Evolutionary conservation across 2,329 filamentous ascomycete species (phyloP), one percentile per base, ranked within the genome.

Genomic region (Amylocarpus encephaloides): DNA sequence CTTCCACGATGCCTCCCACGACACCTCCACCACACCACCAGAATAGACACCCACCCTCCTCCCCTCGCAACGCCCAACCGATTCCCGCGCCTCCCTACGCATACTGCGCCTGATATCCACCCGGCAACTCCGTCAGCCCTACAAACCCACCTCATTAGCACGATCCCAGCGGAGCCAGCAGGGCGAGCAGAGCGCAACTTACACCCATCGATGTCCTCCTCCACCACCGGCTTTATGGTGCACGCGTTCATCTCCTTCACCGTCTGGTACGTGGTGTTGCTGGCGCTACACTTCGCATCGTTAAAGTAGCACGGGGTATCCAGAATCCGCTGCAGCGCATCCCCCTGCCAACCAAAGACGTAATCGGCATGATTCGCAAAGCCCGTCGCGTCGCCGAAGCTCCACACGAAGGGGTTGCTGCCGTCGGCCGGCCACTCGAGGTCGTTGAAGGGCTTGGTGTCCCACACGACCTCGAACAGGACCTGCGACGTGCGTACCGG

Each of bases 331-430:
- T 77, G 74, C 38, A 77, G 68, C 7, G 69, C 65, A 60, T 75
- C 66, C 50, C 67, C 71, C 61, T 75, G 70, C 73, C 73, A 75
- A 51, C 73, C 73, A 60, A 76, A 76, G 52, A 76, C 62, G 60
- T 77, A 77, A 63, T 77, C 74, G 18, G 72, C 73, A 62, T 76
- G 73, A 15, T 72, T 73, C 5, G 72, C 73, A 26, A 71, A 67
- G 30, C 73, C 74, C 22, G 69, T 70, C 63, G 61, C 66, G 70
- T 72, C 70, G 68, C 73, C 55, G 46, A 51, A 59, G 58, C 64
- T 69, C 64, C 72, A 73, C 51, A 70, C 61, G 59, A 71, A 72
- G 4, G 69, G 68, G 54, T 69, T 69, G 18, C 64, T 67, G 51
- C 70, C 71, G 63, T 71, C 67, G 48, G 66, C 66, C 50, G 69